Evolutionary conservation across 1,284 basidiomycete species (phyloP), one percentile per base, ranked within the genome.

Genomic region (Ganoderma leucocontextum): DNA sequence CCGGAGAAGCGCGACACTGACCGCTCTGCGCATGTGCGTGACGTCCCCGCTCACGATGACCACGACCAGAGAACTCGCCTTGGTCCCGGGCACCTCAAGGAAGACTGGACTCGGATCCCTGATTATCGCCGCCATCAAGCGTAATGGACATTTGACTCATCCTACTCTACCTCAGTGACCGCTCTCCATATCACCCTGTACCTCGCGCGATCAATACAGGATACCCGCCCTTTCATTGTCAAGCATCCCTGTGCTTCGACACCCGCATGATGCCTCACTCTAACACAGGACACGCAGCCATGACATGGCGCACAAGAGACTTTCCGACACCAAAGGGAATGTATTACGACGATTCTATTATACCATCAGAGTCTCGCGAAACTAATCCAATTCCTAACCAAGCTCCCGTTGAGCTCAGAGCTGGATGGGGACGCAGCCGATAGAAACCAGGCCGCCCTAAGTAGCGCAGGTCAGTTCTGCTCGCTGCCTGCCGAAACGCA

Each of bases 371-470:
- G 38, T 60, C 41, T 38, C 63, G 57, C 53, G 19, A 59, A 8
- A 5, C 13, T 15, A 12, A 29, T 17, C 39, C 15, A 59, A 41
- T 33, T 49, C 41, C 39, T n/a, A 25, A 15, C 42, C 2, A n/a
- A 19, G 29, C 10, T 5, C 22, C 29, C 4, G 17, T 7, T 5
- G 29, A 8, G 41, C 64, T 72, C 63, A 76, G 67, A 76, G 75
- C 58, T 60, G 66, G 72, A 75, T 68, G 33, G 73, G 73, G 4
- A 70, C 62, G 47, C 71, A 75, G 59, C 71, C 75, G 22, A 75
- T 66, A 62, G 73, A 75, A 64, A 74, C 65, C 59, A 74, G 67
- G 33, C 67, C 62, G 29, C 73, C 73, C 74, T 75, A 38, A 10
- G 57, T 1, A 35, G 33, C 12, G 17, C n/a, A 15, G 25, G 33